Evolutionary conservation across 1,139 yeast genomes (phyloP).

Genomic region (Sugiyamaella pinicola): DNA sequence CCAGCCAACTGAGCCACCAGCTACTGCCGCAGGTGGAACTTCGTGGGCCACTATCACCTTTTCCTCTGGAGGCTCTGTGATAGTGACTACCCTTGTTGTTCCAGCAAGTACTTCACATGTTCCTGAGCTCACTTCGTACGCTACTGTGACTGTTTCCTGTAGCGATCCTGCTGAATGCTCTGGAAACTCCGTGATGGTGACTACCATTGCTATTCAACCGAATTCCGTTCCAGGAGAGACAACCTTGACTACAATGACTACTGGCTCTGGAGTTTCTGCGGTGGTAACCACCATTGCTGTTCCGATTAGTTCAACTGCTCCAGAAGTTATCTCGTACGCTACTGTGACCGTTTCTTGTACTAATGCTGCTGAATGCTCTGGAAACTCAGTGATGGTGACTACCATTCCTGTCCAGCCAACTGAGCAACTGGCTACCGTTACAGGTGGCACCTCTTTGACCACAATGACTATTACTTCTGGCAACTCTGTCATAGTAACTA

Average conservation of each 20-base stretch:
- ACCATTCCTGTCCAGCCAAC: conserved; percentile 17
- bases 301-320: background rate
- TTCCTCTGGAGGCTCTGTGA: conserved; percentile 12
- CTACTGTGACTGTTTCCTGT: conserved; percentile 19
- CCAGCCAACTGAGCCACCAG: conserved; percentile 1
- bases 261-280: conserved; percentile 6
- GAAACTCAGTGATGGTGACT: conserved; percentile 13
- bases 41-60: conserved; percentile 13
- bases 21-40: conserved; percentile 1
- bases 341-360: conserved; percentile 20
- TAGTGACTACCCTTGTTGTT: conserved; percentile 12
- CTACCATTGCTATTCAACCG: conserved; percentile 14
- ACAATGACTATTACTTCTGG: conserved; percentile 16
- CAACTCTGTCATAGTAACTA: conserved; percentile 4
- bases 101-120: background rate
- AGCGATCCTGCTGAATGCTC: conserved; percentile 20
- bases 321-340: conserved; percentile 3
- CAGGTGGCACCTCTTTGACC: background rate
- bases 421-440: background rate
- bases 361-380: conserved; percentile 17
- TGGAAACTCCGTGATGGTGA: conserved; percentile 14
- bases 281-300: background rate
- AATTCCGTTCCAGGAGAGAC: background rate
- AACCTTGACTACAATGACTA: conserved; percentile 12
- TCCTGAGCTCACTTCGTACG: background rate